A percentile compares a stretch with the other conserved stretches of the same genome.
phyloP scores from a whole-genome alignment of 768 basidiomycete species.

The Mycena venus region DNA sequence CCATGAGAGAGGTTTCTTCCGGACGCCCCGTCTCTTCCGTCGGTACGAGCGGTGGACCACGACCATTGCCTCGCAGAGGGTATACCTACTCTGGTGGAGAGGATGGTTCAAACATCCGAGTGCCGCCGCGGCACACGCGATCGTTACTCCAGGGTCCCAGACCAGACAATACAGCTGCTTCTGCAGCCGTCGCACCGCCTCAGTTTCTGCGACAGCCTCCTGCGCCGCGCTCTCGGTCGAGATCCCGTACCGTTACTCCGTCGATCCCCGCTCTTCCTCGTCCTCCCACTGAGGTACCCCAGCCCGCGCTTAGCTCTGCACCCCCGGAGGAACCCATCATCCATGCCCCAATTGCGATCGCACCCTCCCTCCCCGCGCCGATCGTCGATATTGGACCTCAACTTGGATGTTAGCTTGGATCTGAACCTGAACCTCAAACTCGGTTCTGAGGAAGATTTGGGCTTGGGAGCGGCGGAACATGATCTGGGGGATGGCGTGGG shows the following conservation, averaged over 20 bases:
- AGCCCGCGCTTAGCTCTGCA: background rate
- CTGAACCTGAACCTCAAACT: conserved; percentile 27
- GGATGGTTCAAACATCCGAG: conserved; percentile 20
- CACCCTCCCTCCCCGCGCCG: conserved; percentile 6
- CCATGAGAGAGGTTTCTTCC: conserved; percentile 23
- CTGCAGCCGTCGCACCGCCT: background rate
- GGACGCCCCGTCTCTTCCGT: conserved; percentile 42
- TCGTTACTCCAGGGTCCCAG: conserved; percentile 16
- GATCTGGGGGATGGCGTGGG: conserved; percentile 1
- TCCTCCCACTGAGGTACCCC: background rate
- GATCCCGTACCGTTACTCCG: conserved; percentile 5
- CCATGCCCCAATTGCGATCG: conserved; percentile 20
- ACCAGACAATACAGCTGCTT: background rate
- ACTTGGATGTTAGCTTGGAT: conserved; percentile 27
- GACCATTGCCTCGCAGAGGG: conserved; percentile 52
- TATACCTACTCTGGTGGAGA: conserved; percentile 48
- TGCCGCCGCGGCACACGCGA: background rate
- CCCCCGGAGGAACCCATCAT: conserved; percentile 10
- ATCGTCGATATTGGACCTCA: conserved; percentile 25
- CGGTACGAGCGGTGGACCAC: conserved; percentile 42
- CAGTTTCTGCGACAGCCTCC: conserved; percentile 17
- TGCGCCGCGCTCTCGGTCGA: conserved; percentile 11
- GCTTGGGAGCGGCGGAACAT: background rate
- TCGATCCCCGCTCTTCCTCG: conserved; percentile 4
- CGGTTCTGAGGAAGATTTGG: conserved; percentile 19